These are phyloP conservation scores for Zizania palustris DNA, from an alignment of 202 grass and related monocot genomes.

Conservation along the genomic window DNA sequence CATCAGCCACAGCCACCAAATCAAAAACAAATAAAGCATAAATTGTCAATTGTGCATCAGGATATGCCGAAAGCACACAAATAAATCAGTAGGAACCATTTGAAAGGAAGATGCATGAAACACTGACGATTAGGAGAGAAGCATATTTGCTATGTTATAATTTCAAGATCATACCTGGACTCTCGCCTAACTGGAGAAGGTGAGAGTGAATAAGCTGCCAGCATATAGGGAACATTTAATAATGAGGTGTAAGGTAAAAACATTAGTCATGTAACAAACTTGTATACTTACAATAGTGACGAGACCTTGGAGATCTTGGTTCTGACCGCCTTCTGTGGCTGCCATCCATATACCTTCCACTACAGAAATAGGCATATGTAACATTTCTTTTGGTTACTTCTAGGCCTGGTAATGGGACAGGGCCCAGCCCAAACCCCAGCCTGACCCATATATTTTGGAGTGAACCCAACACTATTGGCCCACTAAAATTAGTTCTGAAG, in stretches of 20 bases:
- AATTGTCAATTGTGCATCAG: background rate
- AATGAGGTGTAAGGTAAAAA: conserved; percentile 19
- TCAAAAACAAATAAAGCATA: background rate
- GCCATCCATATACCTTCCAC: conserved; percentile 49
- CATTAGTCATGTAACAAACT: background rate
- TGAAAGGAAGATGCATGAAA: background rate
- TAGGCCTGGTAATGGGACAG: no score
- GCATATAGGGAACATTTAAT: conserved; percentile 32
- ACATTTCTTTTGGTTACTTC: conserved; percentile 14
- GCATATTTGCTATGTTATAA: conserved; percentile 15
- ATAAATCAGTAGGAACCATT: background rate
- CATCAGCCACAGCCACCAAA: background rate
- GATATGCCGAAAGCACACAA: background rate
- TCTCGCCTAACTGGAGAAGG: conserved; percentile 43
- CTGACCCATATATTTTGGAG: no score
- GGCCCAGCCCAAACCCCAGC: no score
- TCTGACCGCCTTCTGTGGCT: conserved; percentile 44
- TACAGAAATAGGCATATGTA: conserved; percentile 34
- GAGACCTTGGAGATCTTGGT: conserved; percentile 55
- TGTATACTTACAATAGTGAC: conserved; percentile 48
- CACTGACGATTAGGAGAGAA: background rate
- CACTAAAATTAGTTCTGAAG: no score
- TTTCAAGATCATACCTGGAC: conserved; percentile 55
- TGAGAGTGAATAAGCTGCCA: conserved; percentile 66
- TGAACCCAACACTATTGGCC: no score